phyloP scores from a whole-genome alignment of 1,284 basidiomycete genomes.

The Ceratobasidium sp. region DNA sequence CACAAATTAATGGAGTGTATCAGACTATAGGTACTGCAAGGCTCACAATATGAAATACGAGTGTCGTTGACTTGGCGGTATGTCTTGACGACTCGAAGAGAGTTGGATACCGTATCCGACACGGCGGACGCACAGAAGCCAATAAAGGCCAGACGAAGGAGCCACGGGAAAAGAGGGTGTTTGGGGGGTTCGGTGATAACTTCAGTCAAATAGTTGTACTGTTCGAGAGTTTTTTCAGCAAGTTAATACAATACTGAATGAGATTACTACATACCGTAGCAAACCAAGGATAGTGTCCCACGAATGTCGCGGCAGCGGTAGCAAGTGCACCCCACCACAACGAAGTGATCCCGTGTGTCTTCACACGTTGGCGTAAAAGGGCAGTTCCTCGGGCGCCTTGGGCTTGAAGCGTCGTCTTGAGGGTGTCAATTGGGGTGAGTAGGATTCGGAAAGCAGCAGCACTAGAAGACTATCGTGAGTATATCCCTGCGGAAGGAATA shows the following conservation, averaged over 20 bases:
- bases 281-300: slow-evolving; percentile 82
- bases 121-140: slow-evolving; percentile 86
- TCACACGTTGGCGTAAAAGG: slow-evolving; percentile 78
- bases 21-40: background rate
- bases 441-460: slow-evolving; percentile 71
- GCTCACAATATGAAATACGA: slow-evolving; percentile 76
- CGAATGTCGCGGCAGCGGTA: slow-evolving; percentile 91
- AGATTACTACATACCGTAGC: slow-evolving; percentile 54
- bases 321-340: slow-evolving; percentile 91
- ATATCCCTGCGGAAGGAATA: slow-evolving; percentile 66
- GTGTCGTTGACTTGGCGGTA: slow-evolving; percentile 89
- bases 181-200: slow-evolving; percentile 68
- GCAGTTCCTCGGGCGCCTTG: slow-evolving; percentile 78
- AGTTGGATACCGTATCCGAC: slow-evolving; percentile 88
- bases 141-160: slow-evolving; percentile 85
- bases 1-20: background rate
- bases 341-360: slow-evolving; percentile 78
- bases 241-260: background rate
- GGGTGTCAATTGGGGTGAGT: slow-evolving; percentile 88
- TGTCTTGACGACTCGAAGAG: slow-evolving; percentile 91
- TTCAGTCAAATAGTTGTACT: slow-evolving; percentile 83
- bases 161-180: slow-evolving; percentile 68
- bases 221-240: slow-evolving; percentile 46
- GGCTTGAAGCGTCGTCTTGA: slow-evolving; percentile 94
- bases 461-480: slow-evolving; percentile 47